Evolutionary conservation across 2,329 filamentous ascomycete genomes (phyloP), one percentile per base, ranked within the genome.

Genomic region (Exophiala sp.): DNA sequence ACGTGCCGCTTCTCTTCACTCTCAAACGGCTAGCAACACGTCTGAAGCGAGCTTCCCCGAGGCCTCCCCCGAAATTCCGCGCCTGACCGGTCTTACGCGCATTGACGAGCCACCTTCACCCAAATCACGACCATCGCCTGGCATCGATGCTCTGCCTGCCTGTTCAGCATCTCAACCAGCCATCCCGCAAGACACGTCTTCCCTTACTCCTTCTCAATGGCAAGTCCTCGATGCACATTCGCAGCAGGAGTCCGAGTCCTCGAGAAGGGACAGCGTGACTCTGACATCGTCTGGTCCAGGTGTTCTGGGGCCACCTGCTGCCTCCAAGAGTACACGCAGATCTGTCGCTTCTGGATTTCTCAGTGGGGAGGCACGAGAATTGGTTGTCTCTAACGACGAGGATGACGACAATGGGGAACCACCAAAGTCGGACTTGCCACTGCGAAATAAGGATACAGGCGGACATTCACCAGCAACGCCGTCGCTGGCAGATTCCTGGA

Each of bases 361-460:
- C 10, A 62, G 62, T 12, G 61, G 60, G 11, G 63, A 63, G 48
- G 63, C 63, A 16, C 54, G 50, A 42, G 55, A 52, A 48, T 34
- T 61, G 39, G 45, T 49, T 36, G 16, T 61, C 18, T 45, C 55
- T 12, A 45, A 55, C 10, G 50, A 51, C 12, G 41, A 42, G n/a
- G 48, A 49, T 9, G 40, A 16, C 42, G 39, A 41, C 5, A 16
- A 32, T 5, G 24, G 24, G 41, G 20, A 11, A 24, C 12, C 6
- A 50, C 33, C 4, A 38, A 49, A 43, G 21, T 29, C 55, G 34
- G 48, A 55, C 24, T 36, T 57, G 39, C 50, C 55, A 3, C 12
- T 51, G 5, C 40, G 39, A 35, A 42, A 24, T 14, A 21, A 14
- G 39, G 33, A 46, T 6, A 35, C 41, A 5, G 20, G 32, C 29